phyloP scores from a whole-genome alignment of 2,329 filamentous ascomycete species.

The Teratosphaeria destructans region DNA sequence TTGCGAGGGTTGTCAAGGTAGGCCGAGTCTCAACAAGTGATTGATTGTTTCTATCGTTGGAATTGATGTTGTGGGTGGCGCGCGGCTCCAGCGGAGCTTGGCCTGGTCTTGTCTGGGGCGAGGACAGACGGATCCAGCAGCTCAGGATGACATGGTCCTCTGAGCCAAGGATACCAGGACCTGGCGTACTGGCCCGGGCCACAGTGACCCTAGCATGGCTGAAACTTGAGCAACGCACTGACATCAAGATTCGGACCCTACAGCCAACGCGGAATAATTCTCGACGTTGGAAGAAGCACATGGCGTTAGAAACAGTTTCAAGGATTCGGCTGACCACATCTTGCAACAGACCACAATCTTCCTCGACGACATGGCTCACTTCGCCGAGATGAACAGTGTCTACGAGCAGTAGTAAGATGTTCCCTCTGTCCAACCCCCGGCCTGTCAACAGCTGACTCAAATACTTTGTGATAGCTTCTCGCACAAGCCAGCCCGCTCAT shows the following conservation, averaged over 20 bases:
- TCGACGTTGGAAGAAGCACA: too few relatives aligned
- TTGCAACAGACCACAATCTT: constrained; percentile 52
- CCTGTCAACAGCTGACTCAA: not conserved
- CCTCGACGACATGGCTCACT: constrained; percentile 82
- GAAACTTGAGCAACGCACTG: too few relatives aligned
- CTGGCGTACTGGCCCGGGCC: too few relatives aligned
- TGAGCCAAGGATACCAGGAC: too few relatives aligned
- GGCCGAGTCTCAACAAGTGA: not conserved
- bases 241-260: too few relatives aligned
- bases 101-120: too few relatives aligned
- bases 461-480: constrained; percentile 38
- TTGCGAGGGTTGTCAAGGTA: constrained; percentile 79
- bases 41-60: not conserved
- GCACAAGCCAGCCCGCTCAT: constrained; percentile 79
- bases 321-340: not conserved
- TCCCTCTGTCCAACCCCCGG: not conserved
- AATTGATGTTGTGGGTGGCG: not conserved
- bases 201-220: too few relatives aligned
- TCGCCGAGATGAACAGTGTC: constrained; percentile 74
- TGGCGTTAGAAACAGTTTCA: too few relatives aligned
- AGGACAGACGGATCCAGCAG: too few relatives aligned
- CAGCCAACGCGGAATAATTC: too few relatives aligned
- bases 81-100: too few relatives aligned
- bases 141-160: too few relatives aligned
- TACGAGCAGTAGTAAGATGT: constrained; percentile 56